A percentile compares a stretch with the other conserved stretches of the same genome.
Conservation (phyloP, 2,329 filamentous ascomycete genomes). For the Fusarium metavorans region DNA sequence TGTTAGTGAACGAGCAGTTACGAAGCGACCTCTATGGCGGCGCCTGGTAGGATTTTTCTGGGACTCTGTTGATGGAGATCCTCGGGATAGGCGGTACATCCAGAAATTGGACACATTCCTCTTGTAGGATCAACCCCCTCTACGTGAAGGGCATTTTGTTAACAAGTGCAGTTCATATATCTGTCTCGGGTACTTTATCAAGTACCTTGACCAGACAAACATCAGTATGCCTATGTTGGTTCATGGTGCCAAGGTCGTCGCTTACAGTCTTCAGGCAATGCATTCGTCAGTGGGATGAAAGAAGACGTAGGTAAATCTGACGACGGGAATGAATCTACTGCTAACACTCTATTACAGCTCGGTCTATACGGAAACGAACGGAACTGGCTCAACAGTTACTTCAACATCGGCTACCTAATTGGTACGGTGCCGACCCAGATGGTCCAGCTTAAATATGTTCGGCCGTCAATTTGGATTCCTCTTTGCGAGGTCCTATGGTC, state of each 20-base stretch:
- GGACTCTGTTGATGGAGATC: background rate
- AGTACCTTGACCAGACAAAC: background rate
- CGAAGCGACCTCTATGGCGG: background rate
- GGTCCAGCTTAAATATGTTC: background rate
- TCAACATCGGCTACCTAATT: background rate
- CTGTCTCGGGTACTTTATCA: background rate
- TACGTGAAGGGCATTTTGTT: too few relatives aligned
- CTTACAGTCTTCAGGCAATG: background rate
- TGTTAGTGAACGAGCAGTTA: background rate
- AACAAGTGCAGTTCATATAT: background rate
- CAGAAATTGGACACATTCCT: background rate
- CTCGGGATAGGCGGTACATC: background rate
- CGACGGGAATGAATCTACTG: background rate
- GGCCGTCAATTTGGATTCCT: background rate
- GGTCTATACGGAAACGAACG: background rate
- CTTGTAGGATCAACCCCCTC: background rate
- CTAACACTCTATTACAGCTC: background rate
- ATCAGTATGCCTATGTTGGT: background rate
- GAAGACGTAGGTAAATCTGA: background rate
- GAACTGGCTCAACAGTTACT: background rate
- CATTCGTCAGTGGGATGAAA: background rate
- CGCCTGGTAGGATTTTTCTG: background rate
- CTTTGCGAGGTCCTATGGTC: background rate
- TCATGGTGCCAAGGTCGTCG: background rate
- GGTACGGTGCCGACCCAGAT: background rate